Percentiles rank a stretch among this genome's conserved stretches.
These are phyloP conservation scores for Leccinum huronense DNA, from an alignment of 1,284 basidiomycete species.

Conservation along the genomic window DNA sequence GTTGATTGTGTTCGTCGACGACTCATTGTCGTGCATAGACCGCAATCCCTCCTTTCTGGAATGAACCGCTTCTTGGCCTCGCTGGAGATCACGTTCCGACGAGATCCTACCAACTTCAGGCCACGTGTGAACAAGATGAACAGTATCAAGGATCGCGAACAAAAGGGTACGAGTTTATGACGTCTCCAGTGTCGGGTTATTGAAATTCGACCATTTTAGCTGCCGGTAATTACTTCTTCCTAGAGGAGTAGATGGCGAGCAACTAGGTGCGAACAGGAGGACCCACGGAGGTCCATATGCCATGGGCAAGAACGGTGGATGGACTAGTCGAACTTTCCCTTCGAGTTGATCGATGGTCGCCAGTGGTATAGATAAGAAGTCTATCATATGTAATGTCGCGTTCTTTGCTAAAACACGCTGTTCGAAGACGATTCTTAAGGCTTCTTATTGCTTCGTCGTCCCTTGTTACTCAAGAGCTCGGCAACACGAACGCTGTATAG, in stretches of 20 bases:
- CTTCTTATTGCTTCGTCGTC: background rate
- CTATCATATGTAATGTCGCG: conserved; percentile 1
- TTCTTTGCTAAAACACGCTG: conserved; percentile 7
- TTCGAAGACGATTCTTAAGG: background rate
- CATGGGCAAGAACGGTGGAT: background rate
- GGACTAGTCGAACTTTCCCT: background rate
- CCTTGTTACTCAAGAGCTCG: background rate
- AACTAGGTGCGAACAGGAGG: background rate
- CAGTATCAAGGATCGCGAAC: conserved; percentile 92
- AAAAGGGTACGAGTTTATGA: conserved; percentile 66
- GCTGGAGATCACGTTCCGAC: conserved; percentile 92
- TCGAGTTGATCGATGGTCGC: conserved; percentile 11
- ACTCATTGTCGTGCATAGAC: conserved; percentile 12
- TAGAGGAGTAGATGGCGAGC: conserved; percentile 59
- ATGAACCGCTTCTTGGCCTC: conserved; percentile 71
- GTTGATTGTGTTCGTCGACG: background rate
- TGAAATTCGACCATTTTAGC: conserved; percentile 40
- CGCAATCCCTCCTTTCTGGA: conserved; percentile 55
- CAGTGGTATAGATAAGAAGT: conserved; percentile 15
- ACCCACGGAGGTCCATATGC: background rate
- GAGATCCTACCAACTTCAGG: conserved; percentile 93
- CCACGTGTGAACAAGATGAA: conserved; percentile 93
- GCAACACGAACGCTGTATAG: background rate
- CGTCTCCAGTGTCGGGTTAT: conserved; percentile 6
- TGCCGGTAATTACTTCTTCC: conserved; percentile 85